Conservation (phyloP, 371 early-diverging fungal species). For the Saksenaea vasiformis region DNA sequence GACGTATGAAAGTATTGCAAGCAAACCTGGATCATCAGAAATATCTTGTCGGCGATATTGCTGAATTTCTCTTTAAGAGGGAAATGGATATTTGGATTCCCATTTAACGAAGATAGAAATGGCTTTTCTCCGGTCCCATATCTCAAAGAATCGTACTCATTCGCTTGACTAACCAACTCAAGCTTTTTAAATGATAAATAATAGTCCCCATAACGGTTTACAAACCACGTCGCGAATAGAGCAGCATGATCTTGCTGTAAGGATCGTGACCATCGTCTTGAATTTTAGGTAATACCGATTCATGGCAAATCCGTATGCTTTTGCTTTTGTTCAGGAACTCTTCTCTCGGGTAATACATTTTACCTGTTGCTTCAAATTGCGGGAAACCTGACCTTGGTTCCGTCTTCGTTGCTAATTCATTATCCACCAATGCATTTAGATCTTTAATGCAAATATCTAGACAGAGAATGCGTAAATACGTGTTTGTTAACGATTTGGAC, state of each 20-base stretch:
- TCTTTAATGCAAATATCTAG: conserved; percentile 60
- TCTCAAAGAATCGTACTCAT: conserved; percentile 44
- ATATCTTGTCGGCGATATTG: conserved; percentile 34
- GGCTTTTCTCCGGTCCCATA: conserved; percentile 51
- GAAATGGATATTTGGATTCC: conserved; percentile 40
- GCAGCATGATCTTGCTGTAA: conserved; percentile 11
- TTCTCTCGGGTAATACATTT: background rate
- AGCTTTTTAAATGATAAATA: conserved; percentile 25
- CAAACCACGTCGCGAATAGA: conserved; percentile 41
- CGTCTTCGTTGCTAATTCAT: conserved; percentile 8
- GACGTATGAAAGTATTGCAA: background rate
- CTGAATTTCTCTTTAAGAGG: conserved; percentile 32
- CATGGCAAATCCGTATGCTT: conserved; percentile 56
- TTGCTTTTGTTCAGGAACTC: background rate
- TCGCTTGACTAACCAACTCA: conserved; percentile 36
- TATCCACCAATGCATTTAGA: conserved; percentile 29
- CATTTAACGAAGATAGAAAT: conserved; percentile 38
- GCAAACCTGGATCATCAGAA: conserved; percentile 40
- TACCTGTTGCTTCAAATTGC: conserved; percentile 7
- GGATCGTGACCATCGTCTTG: conserved; percentile 40
- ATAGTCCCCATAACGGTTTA: background rate
- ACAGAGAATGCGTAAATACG: background rate
- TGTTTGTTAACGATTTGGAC: background rate
- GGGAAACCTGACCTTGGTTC: background rate
- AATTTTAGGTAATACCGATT: conserved; percentile 51